Percentiles rank a stretch among this genome's conserved stretches.
Conservation (phyloP, 495 filamentous ascomycete genomes). For the Trichoderma parareesei region DNA sequence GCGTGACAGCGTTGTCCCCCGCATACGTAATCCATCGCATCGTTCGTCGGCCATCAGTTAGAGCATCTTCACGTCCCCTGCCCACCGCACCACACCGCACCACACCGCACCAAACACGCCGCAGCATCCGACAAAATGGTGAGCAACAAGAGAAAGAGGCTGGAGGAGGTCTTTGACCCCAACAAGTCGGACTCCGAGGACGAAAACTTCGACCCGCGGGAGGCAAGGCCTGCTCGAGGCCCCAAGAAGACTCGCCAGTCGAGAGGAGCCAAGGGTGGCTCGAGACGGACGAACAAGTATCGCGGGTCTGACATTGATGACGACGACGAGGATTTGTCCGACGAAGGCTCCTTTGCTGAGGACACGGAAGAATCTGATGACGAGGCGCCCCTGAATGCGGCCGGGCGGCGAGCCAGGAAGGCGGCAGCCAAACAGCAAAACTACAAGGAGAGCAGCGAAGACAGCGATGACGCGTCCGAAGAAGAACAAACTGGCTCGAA, state of each 20-base stretch:
- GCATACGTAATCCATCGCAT: background rate
- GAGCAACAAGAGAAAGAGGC: conserved; percentile 53
- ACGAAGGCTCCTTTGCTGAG: conserved; percentile 53
- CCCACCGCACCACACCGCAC: background rate
- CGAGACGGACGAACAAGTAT: conserved; percentile 32
- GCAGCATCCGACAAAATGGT: conserved; percentile 30
- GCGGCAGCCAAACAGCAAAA: conserved; percentile 42
- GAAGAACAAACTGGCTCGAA: conserved; percentile 8
- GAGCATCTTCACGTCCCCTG: too few species aligned
- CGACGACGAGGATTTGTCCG: conserved; percentile 52
- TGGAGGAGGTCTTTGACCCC: conserved; percentile 62
- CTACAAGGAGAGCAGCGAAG: conserved; percentile 40
- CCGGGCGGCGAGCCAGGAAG: conserved; percentile 61
- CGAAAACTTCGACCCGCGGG: conserved; percentile 57
- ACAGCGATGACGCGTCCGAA: conserved; percentile 24
- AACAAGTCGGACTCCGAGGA: conserved; percentile 82
- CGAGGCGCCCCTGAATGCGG: conserved; percentile 54
- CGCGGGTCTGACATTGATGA: conserved; percentile 60
- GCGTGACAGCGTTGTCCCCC: background rate
- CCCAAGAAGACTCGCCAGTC: conserved; percentile 32
- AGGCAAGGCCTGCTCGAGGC: conserved; percentile 36
- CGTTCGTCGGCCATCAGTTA: background rate
- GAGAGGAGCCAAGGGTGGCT: conserved; percentile 25
- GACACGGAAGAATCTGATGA: conserved; percentile 54
- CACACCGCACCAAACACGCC: background rate